Conservation (phyloP, 1,284 basidiomycete species). For the Boletus semigastroideus region DNA sequence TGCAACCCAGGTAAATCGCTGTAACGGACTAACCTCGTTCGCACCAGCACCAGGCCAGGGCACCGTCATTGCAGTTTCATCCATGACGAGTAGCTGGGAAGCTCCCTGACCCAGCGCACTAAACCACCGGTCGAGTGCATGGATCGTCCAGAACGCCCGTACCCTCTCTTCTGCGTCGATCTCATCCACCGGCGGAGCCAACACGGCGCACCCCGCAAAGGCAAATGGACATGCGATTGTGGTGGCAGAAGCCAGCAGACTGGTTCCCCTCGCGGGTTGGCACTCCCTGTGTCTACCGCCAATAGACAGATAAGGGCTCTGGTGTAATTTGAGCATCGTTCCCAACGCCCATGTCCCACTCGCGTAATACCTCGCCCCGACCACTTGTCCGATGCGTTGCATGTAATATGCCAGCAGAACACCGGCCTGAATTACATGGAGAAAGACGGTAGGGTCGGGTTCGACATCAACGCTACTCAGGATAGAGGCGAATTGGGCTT, state of each 20-base stretch:
- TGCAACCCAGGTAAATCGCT: background rate
- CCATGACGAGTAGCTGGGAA: conserved; percentile 7
- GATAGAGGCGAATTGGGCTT: conserved; percentile 25
- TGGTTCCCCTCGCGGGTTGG: background rate
- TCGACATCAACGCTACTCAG: conserved; percentile 15
- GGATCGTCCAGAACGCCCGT: conserved; percentile 47
- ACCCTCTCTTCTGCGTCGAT: conserved; percentile 49
- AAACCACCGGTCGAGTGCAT: conserved; percentile 41
- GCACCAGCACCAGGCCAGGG: conserved; percentile 40
- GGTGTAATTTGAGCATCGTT: conserved; percentile 38
- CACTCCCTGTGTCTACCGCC: background rate
- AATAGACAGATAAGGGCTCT: conserved; percentile 2
- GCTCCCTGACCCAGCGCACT: conserved; percentile 35
- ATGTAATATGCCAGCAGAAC: conserved; percentile 46
- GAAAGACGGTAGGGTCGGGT: conserved; percentile 29
- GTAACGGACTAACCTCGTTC: conserved; percentile 2
- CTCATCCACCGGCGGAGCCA: conserved; percentile 38
- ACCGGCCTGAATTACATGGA: conserved; percentile 51
- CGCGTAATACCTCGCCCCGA: conserved; percentile 45
- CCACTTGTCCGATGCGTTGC: conserved; percentile 39
- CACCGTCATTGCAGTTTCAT: conserved; percentile 36
- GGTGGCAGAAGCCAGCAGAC: background rate
- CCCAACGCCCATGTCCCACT: conserved; percentile 40
- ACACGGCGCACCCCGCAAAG: conserved; percentile 12
- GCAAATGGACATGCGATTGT: background rate